Base-by-base conservation (phyloP, 73 alveolate genomes). In the Paramecium bursaria region DNA sequence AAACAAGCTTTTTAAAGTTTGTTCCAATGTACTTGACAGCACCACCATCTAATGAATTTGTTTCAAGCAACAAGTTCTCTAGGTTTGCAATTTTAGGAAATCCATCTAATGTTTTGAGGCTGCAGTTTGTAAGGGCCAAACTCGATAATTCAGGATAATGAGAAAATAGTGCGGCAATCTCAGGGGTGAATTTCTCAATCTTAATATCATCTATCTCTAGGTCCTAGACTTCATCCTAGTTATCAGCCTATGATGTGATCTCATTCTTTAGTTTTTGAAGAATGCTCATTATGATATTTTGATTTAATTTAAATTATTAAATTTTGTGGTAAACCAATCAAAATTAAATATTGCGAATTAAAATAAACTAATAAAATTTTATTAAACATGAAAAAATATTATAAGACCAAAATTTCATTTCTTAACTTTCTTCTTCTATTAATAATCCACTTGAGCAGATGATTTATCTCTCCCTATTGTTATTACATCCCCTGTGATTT, bases 71-170 rank as follows among this genome's bases (percentile, higher is more conserved):
- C 7, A 67, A 42, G 44, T 67, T 67, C 50, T 67, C 82, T 17
- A 67, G 33, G 9, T 31, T 35, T 19, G n/a, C 26, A 2, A 67
- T 1, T 15, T 35, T 67, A 2, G 82, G 82, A 57, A 67, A 67
- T 67, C 82, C 82, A 2, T 67, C 82, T 4, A 67, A 27, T n/a
- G 49, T 67, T 35, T 17, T 42, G 21, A 67, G 60, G 19, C 27
- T 7, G 11, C 82, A 67, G 7, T 42, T 47, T 7, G 26, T 42
- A 42, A 67, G 39, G 14, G 47, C 50, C 60, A 67, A 31, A 42
- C 60, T 67, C 7, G 21, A 9, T 0, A 67, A 23, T 15, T 67
- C 21, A 42, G 49, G 50, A 42, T 67, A 47, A 39, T 33, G 4
- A 15, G 33, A 23, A 42, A 67, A 31, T 6, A 67, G 33, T 21